Evolutionary conservation across 2,329 filamentous ascomycete genomes (phyloP).

Genomic region (Xylariaceae sp.): DNA sequence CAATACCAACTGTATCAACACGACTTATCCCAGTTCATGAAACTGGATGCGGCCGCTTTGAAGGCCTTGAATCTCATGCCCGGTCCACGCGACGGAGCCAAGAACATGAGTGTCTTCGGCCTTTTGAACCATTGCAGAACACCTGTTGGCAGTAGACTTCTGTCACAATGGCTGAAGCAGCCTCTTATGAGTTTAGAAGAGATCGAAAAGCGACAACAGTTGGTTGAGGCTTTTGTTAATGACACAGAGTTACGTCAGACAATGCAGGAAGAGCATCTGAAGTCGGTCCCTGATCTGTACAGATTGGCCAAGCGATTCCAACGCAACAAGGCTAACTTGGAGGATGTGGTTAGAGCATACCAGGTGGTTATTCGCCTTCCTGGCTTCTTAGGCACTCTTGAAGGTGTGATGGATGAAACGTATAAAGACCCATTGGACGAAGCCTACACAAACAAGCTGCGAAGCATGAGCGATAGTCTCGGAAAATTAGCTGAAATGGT

Average conservation of each 20-base stretch:
- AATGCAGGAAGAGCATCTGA: constrained; percentile 93
- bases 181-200: constrained; percentile 87
- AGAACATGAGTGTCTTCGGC: constrained; percentile 94
- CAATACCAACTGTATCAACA: constrained; percentile 98
- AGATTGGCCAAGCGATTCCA: constrained; percentile 93
- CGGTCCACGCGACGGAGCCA: constrained; percentile 87
- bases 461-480: constrained; percentile 71
- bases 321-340: constrained; percentile 81
- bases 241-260: constrained; percentile 92
- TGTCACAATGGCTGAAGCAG: constrained; percentile 97
- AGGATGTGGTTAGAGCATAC: constrained; percentile 93
- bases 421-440: constrained; percentile 84
- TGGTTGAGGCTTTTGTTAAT: constrained; percentile 90
- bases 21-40: constrained; percentile 96
- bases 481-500: constrained; percentile 95
- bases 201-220: constrained; percentile 85
- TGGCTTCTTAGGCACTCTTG: constrained; percentile 82
- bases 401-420: constrained; percentile 90
- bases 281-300: constrained; percentile 90
- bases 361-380: constrained; percentile 91
- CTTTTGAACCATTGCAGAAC: constrained; percentile 97
- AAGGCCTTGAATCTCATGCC: constrained; percentile 97
- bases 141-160: constrained; percentile 79
- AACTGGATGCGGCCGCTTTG: constrained; percentile 88
- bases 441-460: constrained; percentile 81